Percentiles rank a stretch among this genome's conserved stretches.
These are phyloP conservation scores for Podospora pseudoanserina DNA, from an alignment of 495 filamentous ascomycete genomes.

Conservation along the genomic window DNA sequence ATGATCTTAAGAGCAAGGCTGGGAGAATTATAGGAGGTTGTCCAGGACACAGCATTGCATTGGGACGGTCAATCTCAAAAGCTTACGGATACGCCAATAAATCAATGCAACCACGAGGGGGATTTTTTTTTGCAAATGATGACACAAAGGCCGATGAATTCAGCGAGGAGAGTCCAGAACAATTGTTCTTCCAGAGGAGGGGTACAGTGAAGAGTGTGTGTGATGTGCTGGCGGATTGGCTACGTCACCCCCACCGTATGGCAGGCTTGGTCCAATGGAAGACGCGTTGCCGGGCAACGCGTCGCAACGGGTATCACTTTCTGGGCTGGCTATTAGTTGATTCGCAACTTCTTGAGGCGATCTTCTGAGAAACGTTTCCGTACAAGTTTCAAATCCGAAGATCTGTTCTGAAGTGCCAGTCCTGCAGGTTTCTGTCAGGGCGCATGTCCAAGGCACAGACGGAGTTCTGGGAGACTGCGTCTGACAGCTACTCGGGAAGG, in stretches of 20 bases:
- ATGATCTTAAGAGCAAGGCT: neutral
- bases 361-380: neutral
- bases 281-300: neutral
- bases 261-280: neutral
- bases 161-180: neutral
- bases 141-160: neutral
- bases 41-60: neutral
- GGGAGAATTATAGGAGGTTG: neutral
- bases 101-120: neutral
- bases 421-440: too few relatives aligned
- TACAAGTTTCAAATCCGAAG: neutral
- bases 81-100: neutral
- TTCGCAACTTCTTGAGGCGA: neutral
- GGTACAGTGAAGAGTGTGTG: neutral
- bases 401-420: too few relatives aligned
- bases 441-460: slow-evolving; percentile 1
- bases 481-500: neutral
- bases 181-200: neutral
- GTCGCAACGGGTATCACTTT: neutral
- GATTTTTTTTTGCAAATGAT: neutral
- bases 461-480: slow-evolving; percentile 1
- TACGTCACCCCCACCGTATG: neutral
- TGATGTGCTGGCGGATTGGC: neutral
- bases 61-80: neutral
- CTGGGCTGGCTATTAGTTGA: neutral